Conservation (phyloP, 2,329 filamentous ascomycete genomes). For the Neopestalotiopsis rosae region DNA sequence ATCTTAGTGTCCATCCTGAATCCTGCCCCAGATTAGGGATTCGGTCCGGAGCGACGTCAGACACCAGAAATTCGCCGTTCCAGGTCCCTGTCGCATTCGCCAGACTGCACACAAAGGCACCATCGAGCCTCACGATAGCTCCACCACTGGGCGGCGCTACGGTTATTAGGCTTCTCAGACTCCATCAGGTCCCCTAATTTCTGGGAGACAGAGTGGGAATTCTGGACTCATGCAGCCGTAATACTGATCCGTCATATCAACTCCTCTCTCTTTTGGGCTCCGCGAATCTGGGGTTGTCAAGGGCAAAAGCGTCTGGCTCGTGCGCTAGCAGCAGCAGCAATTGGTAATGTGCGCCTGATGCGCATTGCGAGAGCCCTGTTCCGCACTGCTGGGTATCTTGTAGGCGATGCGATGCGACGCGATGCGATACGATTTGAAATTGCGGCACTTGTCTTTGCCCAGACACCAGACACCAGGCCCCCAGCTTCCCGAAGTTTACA, state of each 20-base stretch:
- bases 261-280: not conserved
- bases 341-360: not conserved
- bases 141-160: not conserved
- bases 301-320: not conserved
- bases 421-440: not conserved
- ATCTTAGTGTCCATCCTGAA: not conserved
- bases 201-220: not conserved
- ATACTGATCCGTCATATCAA: slow-evolving; percentile 14
- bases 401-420: not conserved
- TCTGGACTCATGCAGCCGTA: slow-evolving; percentile 10
- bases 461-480: no score
- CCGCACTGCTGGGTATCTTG: not conserved
- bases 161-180: not conserved
- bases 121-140: not conserved
- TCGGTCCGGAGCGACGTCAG: slow-evolving; percentile 1
- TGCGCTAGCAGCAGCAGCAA: not conserved
- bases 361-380: not conserved
- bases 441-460: no score
- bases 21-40: slow-evolving; percentile 2
- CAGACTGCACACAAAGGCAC: not conserved
- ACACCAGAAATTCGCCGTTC: not conserved
- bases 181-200: slow-evolving; percentile 10
- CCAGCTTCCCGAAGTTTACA: not conserved
- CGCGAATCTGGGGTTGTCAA: slow-evolving; percentile 11
- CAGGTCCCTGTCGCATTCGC: not conserved